Conservation (phyloP, 345 rosid genomes). For the Citrus unshiu region DNA sequence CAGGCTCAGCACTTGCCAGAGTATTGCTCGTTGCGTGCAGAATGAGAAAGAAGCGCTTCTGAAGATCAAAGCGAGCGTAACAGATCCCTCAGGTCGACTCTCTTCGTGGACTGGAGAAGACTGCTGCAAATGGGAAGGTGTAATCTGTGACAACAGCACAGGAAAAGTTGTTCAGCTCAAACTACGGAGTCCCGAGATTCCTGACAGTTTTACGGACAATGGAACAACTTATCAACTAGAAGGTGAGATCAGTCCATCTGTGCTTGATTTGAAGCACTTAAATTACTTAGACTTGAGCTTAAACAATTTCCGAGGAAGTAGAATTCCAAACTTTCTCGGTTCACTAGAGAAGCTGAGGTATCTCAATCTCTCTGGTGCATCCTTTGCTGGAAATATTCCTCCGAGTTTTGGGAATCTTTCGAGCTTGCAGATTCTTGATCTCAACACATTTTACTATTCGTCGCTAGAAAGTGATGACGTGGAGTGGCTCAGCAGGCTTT, state of each 20-base stretch:
- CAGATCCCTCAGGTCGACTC: conserved; percentile 37
- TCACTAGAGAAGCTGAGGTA: conserved; percentile 11
- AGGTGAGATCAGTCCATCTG: conserved; percentile 12
- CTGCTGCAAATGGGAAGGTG: conserved; percentile 47
- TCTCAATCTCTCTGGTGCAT: conserved; percentile 25
- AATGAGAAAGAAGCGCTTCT: conserved; percentile 40
- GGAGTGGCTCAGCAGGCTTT: conserved; percentile 15
- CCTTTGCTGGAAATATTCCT: conserved; percentile 11
- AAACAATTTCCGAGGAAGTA: conserved; percentile 15
- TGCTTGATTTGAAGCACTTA: conserved; percentile 14
- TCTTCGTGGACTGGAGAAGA: conserved; percentile 45
- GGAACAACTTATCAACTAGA: background rate
- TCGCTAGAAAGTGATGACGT: background rate
- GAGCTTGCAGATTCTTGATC: conserved; percentile 12
- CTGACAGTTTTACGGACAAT: conserved; percentile 12
- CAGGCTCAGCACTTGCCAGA: background rate
- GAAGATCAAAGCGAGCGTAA: conserved; percentile 28
- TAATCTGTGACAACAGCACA: conserved; percentile 20
- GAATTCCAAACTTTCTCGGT: conserved; percentile 16
- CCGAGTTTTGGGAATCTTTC: conserved; percentile 9
- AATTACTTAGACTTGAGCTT: conserved; percentile 17
- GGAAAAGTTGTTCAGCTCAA: conserved; percentile 34
- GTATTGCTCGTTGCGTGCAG: conserved; percentile 1
- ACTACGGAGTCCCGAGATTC: conserved; percentile 25
- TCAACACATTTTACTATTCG: background rate